These are phyloP conservation scores for Trichosanthes truncata DNA, from an alignment of 306 rosid genomes.

Conservation along the genomic window DNA sequence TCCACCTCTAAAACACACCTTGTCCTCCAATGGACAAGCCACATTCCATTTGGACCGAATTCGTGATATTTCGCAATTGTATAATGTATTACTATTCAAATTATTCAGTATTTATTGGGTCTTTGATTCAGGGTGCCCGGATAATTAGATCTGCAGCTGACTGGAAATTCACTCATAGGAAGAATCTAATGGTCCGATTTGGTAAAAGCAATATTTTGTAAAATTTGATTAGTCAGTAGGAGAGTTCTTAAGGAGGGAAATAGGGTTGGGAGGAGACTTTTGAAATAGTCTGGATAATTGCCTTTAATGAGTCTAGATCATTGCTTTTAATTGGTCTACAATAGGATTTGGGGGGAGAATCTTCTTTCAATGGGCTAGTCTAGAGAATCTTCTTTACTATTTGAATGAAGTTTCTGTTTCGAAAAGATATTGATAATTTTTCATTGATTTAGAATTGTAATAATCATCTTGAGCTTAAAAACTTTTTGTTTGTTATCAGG, in stretches of 20 bases:
- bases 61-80: neutral
- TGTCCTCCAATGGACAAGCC: neutral
- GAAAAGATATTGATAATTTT: neutral
- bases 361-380: neutral
- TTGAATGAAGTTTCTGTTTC: neutral
- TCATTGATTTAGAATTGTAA: neutral
- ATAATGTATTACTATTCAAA: neutral
- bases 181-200: neutral
- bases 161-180: neutral
- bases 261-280: neutral
- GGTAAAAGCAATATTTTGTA: neutral
- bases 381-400: neutral
- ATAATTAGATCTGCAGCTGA: neutral
- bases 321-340: neutral
- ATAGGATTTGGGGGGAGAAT: neutral
- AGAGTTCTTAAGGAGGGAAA: neutral
- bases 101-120: neutral
- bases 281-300: neutral
- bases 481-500: constrained; percentile 38
- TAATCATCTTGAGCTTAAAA: neutral
- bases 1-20: neutral
- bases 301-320: neutral
- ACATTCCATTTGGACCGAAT: neutral
- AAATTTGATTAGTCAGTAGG: neutral
- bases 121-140: neutral